phyloP scores from a whole-genome alignment of 495 filamentous ascomycete genomes.

The Aspergillus olivimuriae region DNA sequence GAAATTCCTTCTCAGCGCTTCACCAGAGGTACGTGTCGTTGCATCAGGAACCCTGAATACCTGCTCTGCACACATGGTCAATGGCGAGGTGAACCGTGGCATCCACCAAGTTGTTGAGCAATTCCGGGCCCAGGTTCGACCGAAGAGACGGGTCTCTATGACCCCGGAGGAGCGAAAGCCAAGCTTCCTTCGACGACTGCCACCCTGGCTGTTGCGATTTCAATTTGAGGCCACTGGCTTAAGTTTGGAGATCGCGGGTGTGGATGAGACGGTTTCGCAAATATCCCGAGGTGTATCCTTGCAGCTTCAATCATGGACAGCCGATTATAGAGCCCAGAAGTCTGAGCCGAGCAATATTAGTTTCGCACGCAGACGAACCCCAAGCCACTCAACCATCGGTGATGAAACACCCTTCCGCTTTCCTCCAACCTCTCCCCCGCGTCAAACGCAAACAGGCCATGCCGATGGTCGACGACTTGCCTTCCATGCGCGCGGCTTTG shows the following conservation, averaged over 20 bases:
- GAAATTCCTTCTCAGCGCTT: slow-evolving; percentile 75
- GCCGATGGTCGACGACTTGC: slow-evolving; percentile 82
- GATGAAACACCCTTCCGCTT: slow-evolving; percentile 48
- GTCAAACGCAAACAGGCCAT: slow-evolving; percentile 47
- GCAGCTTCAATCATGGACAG: slow-evolving; percentile 83
- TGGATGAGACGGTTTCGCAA: slow-evolving; percentile 73
- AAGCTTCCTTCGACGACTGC: slow-evolving; percentile 71
- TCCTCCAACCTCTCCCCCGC: slow-evolving; percentile 54
- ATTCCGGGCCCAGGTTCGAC: slow-evolving; percentile 56
- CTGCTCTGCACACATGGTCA: slow-evolving; percentile 82
- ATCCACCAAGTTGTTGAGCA: slow-evolving; percentile 86
- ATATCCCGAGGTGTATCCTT: slow-evolving; percentile 73
- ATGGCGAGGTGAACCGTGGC: slow-evolving; percentile 84
- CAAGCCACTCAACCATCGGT: slow-evolving; percentile 47
- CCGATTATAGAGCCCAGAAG: slow-evolving; percentile 83
- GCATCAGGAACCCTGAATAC: slow-evolving; percentile 76
- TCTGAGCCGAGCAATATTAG: slow-evolving; percentile 55
- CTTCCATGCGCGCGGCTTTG: slow-evolving; percentile 73
- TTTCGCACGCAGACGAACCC: slow-evolving; percentile 50
- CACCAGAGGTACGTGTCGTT: slow-evolving; percentile 77
- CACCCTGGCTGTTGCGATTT: slow-evolving; percentile 78
- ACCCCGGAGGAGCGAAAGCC: slow-evolving; percentile 41
- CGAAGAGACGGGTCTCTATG: slow-evolving; percentile 52
- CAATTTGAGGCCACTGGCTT: slow-evolving; percentile 83
- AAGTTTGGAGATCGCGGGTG: slow-evolving; percentile 82